Conservation (phyloP, 371 early-diverging fungal genomes). For the Nematocida ausubeli region DNA sequence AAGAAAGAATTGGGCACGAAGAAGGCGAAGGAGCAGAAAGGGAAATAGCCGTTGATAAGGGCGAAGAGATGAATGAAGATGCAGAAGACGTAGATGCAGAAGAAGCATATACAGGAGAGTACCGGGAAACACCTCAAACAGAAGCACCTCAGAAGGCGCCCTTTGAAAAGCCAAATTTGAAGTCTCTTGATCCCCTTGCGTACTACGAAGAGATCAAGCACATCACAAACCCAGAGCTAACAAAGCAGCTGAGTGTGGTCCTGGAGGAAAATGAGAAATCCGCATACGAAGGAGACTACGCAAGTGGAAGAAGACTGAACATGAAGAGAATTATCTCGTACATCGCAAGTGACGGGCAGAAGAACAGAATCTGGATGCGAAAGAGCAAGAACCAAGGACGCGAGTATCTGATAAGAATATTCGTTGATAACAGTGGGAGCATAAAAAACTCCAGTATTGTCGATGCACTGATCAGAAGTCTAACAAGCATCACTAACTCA, state of each 20-base stretch:
- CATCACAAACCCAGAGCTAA: conserved; percentile 56
- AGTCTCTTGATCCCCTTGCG: conserved; percentile 5
- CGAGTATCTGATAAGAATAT: conserved; percentile 90
- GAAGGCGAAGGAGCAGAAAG: conserved; percentile 50
- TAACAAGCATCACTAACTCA: conserved; percentile 44
- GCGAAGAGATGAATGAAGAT: conserved; percentile 44
- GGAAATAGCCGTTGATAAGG: conserved; percentile 38
- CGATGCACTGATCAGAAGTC: conserved; percentile 54
- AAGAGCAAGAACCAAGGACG: conserved; percentile 91
- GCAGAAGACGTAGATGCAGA: conserved; percentile 17
- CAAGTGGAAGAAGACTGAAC: conserved; percentile 95
- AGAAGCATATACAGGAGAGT: conserved; percentile 19
- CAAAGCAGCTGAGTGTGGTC: conserved; percentile 79
- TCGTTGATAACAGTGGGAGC: conserved; percentile 87
- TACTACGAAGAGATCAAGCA: conserved; percentile 50
- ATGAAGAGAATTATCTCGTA: conserved; percentile 98
- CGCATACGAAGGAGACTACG: conserved; percentile 93
- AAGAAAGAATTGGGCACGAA: conserved; percentile 37
- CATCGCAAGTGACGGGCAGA: conserved; percentile 93
- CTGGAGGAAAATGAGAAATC: conserved; percentile 89
- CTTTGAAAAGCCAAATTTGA: conserved; percentile 16
- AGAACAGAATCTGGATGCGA: conserved; percentile 98
- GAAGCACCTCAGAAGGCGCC: conserved; percentile 6
- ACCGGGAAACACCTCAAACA: conserved; percentile 18
- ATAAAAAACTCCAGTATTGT: conserved; percentile 71